Evolutionary conservation across 305 asterid genomes (phyloP).

Genomic region (Caryopteris hybrid): DNA sequence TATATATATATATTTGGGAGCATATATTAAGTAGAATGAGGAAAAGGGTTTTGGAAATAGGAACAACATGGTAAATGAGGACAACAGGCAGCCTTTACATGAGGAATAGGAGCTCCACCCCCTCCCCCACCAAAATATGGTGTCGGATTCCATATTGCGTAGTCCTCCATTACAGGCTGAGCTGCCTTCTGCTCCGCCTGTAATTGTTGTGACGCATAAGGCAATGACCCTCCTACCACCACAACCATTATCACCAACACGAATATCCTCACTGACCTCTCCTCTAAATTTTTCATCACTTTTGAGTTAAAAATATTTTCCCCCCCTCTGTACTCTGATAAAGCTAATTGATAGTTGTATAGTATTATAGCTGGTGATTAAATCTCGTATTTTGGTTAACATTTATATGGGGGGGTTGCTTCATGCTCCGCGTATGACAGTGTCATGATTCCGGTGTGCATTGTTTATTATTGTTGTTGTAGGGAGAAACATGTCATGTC

Average conservation of each 20-base stretch:
- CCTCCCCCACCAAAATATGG: conserved; percentile 21
- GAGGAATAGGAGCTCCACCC: conserved; percentile 28
- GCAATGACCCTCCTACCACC: conserved; percentile 2
- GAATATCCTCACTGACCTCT: not conserved
- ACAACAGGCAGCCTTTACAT: conserved; percentile 11
- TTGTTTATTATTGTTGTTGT: not conserved
- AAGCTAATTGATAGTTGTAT: not conserved
- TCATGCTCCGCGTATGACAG: conserved; percentile 28
- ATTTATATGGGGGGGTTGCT: not conserved
- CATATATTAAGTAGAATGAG: not conserved
- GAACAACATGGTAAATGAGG: not conserved
- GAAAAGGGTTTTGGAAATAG: not conserved
- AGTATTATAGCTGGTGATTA: not conserved
- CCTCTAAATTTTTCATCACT: not conserved
- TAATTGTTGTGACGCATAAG: not conserved
- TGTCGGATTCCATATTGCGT: conserved; percentile 23
- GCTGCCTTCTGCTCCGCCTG: conserved; percentile 1
- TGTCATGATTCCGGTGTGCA: conserved; percentile 22
- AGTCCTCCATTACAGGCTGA: conserved; percentile 20
- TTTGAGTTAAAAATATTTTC: not conserved
- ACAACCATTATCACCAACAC: not conserved
- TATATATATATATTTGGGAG: too few relatives aligned
- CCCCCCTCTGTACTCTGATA: not conserved
- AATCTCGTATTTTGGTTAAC: not conserved
- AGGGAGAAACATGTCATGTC: conserved; percentile 13